A percentile compares a stretch with the other conserved stretches of the same genome.
phyloP scores from a whole-genome alignment of 306 rosid species.

The Castanea crenata region DNA sequence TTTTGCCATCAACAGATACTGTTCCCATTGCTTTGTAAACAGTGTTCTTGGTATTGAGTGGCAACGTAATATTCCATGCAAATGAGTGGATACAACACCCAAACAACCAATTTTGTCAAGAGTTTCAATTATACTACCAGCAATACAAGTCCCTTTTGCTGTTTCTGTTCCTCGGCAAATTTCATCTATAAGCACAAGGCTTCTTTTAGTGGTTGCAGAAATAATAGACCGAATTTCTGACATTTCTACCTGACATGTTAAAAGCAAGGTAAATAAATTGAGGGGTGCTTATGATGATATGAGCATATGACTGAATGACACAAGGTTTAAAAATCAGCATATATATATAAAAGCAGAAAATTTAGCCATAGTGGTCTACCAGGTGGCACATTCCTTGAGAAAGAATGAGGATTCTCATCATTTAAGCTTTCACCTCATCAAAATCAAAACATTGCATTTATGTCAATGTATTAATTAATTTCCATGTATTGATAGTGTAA shows the following conservation, averaged over 20 bases:
- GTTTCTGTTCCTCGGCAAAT: conserved; percentile 98
- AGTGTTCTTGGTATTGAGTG: conserved; percentile 59
- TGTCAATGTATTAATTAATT: too few relatives aligned
- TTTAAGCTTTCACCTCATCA: too few relatives aligned
- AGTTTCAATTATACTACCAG: conserved; percentile 86
- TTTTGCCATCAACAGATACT: conserved; percentile 51
- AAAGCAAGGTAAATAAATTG: conserved; percentile 21
- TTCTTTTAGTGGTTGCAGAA: conserved; percentile 62
- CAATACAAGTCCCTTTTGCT: conserved; percentile 94
- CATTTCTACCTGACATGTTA: conserved; percentile 78
- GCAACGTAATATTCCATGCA: conserved; percentile 81
- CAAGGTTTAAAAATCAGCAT: neutral
- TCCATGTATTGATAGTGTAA: too few relatives aligned
- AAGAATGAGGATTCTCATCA: too few relatives aligned
- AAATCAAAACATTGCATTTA: too few relatives aligned
- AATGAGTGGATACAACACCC: conserved; percentile 94
- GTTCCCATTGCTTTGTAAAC: conserved; percentile 86
- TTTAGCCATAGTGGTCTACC: too few relatives aligned
- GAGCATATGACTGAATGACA: neutral
- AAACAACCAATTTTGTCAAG: conserved; percentile 78
- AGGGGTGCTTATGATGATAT: neutral
- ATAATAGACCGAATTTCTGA: conserved; percentile 85
- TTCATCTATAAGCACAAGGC: conserved; percentile 95
- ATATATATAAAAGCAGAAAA: too few relatives aligned
- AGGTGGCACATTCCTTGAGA: too few relatives aligned